Conservation (phyloP, 202 grass and related monocot genomes). For the Hordeum pubiflorum region DNA sequence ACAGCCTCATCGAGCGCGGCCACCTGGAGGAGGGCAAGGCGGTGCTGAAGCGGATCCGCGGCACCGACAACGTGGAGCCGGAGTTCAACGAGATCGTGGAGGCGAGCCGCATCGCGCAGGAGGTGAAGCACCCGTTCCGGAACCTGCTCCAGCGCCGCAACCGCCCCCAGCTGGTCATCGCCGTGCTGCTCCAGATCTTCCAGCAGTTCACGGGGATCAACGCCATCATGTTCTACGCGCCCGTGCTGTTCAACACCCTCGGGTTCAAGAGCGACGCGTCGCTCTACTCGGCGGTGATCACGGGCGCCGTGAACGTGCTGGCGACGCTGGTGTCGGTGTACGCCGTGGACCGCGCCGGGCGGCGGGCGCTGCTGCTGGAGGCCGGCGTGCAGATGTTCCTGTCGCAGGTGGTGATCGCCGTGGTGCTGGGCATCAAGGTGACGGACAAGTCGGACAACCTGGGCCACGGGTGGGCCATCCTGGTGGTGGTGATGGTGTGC, state of each 20-base stretch:
- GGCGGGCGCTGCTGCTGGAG: constrained; percentile 81
- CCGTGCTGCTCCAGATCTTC: constrained; percentile 85
- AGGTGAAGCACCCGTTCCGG: constrained; percentile 77
- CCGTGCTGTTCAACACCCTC: constrained; percentile 87
- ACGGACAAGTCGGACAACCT: constrained; percentile 69
- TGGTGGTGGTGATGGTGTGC: constrained; percentile 85
- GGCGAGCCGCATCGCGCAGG: constrained; percentile 55
- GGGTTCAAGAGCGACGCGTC: constrained; percentile 81
- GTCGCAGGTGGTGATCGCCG: constrained; percentile 62
- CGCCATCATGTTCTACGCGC: constrained; percentile 99
- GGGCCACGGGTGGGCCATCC: constrained; percentile 46
- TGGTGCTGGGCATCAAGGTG: constrained; percentile 72
- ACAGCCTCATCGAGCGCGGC: constrained; percentile 79
- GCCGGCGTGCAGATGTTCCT: constrained; percentile 95
- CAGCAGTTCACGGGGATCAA: constrained; percentile 97
- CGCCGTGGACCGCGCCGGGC: constrained; percentile 67
- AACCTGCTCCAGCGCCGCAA: constrained; percentile 60
- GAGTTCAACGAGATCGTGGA: constrained; percentile 79
- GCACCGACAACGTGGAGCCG: constrained; percentile 54
- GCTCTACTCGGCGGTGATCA: constrained; percentile 92
- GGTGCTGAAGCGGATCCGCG: constrained; percentile 54
- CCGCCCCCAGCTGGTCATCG: constrained; percentile 61
- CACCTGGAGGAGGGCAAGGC: constrained; percentile 57
- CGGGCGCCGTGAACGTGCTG: constrained; percentile 82
- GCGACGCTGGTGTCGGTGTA: constrained; percentile 88